A percentile compares a stretch with the other conserved stretches of the same genome.
Evolutionary conservation across 768 basidiomycete species (phyloP).

Genomic region (Leucosporidium scottii): DNA sequence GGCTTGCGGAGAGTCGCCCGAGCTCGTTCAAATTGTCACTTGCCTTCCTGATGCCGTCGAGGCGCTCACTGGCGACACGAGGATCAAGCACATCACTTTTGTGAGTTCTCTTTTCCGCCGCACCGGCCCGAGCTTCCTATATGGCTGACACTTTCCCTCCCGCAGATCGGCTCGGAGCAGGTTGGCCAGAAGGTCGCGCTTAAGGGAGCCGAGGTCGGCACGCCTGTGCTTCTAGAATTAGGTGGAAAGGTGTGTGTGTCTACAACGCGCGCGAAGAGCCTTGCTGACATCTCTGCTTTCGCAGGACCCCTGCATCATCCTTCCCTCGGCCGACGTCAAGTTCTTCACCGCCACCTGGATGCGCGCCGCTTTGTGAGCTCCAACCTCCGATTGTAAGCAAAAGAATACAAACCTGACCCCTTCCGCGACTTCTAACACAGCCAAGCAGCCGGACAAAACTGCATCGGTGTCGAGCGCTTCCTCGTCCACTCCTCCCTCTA

Average conservation of each 20-base stretch:
- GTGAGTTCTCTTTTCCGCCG: slow-evolving; percentile 76
- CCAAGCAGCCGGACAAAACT: slow-evolving; percentile 91
- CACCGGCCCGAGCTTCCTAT: background rate
- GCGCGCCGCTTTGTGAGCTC: slow-evolving; percentile 79
- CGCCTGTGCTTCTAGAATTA: slow-evolving; percentile 86
- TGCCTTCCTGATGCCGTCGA: slow-evolving; percentile 84
- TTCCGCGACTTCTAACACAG: slow-evolving; percentile 43
- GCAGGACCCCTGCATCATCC: slow-evolving; percentile 85
- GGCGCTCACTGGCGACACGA: slow-evolving; percentile 63
- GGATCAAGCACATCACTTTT: slow-evolving; percentile 89
- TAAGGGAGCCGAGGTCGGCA: slow-evolving; percentile 77
- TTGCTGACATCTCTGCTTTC: slow-evolving; percentile 44
- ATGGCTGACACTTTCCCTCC: too few relatives aligned
- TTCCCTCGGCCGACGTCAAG: slow-evolving; percentile 74
- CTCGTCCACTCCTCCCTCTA: slow-evolving; percentile 75
- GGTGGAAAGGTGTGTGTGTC: slow-evolving; percentile 46
- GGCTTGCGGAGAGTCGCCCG: slow-evolving; percentile 14
- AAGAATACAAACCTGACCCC: background rate
- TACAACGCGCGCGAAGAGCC: background rate
- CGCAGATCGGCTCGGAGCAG: slow-evolving; percentile 34
- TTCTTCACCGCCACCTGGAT: slow-evolving; percentile 76
- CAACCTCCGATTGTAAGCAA: background rate
- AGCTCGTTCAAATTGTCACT: slow-evolving; percentile 58
- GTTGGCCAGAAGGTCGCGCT: slow-evolving; percentile 58
- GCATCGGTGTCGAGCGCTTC: slow-evolving; percentile 90